phyloP scores from a whole-genome alignment of 768 basidiomycete genomes.

The Cystobasidiopsis lactophilus region DNA sequence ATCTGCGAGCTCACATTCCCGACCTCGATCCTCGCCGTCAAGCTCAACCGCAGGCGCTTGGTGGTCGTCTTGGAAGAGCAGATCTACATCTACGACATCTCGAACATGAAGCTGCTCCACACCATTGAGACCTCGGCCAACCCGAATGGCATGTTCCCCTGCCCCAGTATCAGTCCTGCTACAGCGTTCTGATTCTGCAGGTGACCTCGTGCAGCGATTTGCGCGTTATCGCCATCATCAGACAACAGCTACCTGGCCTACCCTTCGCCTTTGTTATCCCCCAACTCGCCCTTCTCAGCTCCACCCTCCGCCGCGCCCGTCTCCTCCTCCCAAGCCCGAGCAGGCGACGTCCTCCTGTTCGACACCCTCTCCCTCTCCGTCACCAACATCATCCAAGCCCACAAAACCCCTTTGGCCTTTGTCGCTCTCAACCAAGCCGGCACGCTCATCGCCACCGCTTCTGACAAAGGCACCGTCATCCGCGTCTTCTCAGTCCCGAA shows the following conservation, averaged over 20 bases:
- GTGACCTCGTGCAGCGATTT: slow-evolving; percentile 45
- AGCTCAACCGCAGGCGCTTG: slow-evolving; percentile 86
- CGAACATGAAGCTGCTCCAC: slow-evolving; percentile 89
- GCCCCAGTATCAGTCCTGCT: neutral
- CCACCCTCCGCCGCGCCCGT: slow-evolving; percentile 27
- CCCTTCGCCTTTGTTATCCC: slow-evolving; percentile 76
- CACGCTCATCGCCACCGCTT: slow-evolving; percentile 74
- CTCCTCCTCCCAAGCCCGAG: slow-evolving; percentile 34
- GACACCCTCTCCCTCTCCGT: slow-evolving; percentile 77
- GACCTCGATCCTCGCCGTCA: slow-evolving; percentile 87
- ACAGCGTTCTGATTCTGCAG: neutral
- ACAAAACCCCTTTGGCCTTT: slow-evolving; percentile 77
- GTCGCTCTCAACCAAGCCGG: slow-evolving; percentile 68
- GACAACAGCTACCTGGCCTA: slow-evolving; percentile 90
- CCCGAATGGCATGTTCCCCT: slow-evolving; percentile 47
- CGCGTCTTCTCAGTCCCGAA: slow-evolving; percentile 78
- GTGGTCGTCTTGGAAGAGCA: slow-evolving; percentile 92
- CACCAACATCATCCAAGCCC: slow-evolving; percentile 88
- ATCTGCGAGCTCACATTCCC: slow-evolving; percentile 98
- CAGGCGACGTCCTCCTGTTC: slow-evolving; percentile 70
- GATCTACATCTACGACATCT: slow-evolving; percentile 97
- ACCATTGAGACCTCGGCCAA: slow-evolving; percentile 94
- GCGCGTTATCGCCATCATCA: slow-evolving; percentile 77
- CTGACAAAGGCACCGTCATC: slow-evolving; percentile 90
- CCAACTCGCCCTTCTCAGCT: slow-evolving; percentile 37